Evolutionary conservation across 495 filamentous ascomycete species (phyloP).

Genomic region (Arthonia radiata): DNA sequence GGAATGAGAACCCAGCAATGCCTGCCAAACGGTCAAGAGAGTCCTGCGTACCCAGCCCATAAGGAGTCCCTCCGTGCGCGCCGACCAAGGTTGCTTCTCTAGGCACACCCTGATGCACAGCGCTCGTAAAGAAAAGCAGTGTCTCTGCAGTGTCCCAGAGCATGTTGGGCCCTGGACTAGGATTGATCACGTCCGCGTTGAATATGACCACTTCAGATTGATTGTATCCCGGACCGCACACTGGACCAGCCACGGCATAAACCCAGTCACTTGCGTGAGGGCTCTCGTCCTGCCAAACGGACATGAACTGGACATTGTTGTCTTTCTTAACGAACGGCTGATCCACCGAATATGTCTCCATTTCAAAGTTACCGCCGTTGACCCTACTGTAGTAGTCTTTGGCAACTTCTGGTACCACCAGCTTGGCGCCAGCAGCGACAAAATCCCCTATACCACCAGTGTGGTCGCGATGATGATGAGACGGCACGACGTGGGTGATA

Average conservation of each 20-base stretch:
- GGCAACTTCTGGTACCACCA: slow-evolving; percentile 5
- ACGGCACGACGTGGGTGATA: slow-evolving; percentile 3
- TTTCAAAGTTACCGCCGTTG: slow-evolving; percentile 3
- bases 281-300: slow-evolving; percentile 4
- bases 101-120: too few relatives aligned
- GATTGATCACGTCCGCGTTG: too few relatives aligned
- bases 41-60: too few relatives aligned
- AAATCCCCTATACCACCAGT: slow-evolving; percentile 4
- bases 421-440: slow-evolving; percentile 4
- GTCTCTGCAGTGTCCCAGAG: too few relatives aligned
- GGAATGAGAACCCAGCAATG: too few relatives aligned
- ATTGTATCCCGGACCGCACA: too few relatives aligned
- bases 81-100: too few relatives aligned
- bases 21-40: too few relatives aligned
- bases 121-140: too few relatives aligned
- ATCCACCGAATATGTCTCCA: slow-evolving; percentile 3
- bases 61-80: too few relatives aligned
- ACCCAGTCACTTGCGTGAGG: slow-evolving; percentile 5
- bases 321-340: slow-evolving; percentile 3
- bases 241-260: slow-evolving; percentile 1
- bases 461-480: slow-evolving; percentile 6
- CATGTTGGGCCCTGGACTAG: too few relatives aligned
- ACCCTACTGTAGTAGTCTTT: slow-evolving; percentile 4
- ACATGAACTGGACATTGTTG: slow-evolving; percentile 4
- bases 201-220: too few relatives aligned